Evolutionary conservation across 768 basidiomycete species (phyloP).

Genomic region (Fomitopsis serialis): DNA sequence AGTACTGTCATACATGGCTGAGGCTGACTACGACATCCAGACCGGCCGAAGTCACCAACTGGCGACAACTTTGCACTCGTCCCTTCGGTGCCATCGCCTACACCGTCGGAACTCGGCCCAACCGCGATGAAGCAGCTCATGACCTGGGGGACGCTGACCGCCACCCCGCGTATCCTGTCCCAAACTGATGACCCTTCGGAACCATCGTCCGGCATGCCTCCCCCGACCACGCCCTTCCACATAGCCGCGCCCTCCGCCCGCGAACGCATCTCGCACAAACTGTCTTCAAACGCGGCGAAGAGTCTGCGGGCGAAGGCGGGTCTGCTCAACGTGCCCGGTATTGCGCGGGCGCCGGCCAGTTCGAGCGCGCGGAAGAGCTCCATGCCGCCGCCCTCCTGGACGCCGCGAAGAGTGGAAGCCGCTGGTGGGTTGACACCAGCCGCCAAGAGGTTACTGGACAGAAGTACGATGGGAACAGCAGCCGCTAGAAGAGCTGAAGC

Average conservation of each 20-base stretch:
- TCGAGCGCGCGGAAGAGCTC: constrained; percentile 34
- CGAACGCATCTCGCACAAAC: constrained; percentile 74
- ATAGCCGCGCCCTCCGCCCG: constrained; percentile 73
- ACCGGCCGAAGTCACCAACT: constrained; percentile 55
- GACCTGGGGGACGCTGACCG: constrained; percentile 94
- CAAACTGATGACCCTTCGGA: constrained; percentile 50
- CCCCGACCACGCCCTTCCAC: constrained; percentile 66
- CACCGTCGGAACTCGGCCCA: constrained; percentile 75
- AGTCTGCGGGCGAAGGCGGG: constrained; percentile 75
- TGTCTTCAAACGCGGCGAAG: constrained; percentile 79
- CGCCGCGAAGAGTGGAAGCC: constrained; percentile 69
- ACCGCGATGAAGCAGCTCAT: constrained; percentile 86
- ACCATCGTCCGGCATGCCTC: constrained; percentile 25
- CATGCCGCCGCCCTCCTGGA: constrained; percentile 82
- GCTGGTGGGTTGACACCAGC: constrained; percentile 84
- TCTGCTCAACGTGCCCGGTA: constrained; percentile 43
- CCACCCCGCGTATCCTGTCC: constrained; percentile 85
- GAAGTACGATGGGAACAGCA: constrained; percentile 61
- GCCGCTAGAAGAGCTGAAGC: constrained; percentile 62
- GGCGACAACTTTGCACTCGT: constrained; percentile 67
- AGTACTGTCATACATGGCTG: neutral
- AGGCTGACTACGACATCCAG: constrained; percentile 30
- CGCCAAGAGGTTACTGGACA: constrained; percentile 67
- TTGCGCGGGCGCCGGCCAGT: constrained; percentile 27
- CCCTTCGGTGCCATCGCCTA: constrained; percentile 82